phyloP scores from a whole-genome alignment of 169 alveolate species.

The Cyclospora cayetanensis region DNA sequence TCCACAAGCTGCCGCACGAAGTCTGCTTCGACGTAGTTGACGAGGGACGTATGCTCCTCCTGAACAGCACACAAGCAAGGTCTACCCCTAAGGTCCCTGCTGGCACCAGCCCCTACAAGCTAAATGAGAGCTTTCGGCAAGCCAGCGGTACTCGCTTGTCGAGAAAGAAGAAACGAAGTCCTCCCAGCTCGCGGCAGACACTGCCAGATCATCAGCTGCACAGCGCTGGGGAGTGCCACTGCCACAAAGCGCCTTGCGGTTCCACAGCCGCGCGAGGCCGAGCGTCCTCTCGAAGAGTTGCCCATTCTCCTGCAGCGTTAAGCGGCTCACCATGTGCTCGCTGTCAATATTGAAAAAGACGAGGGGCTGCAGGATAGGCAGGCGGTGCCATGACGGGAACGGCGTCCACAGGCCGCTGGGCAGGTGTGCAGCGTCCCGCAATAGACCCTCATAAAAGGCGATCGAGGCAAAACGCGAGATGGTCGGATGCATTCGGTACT shows the following conservation, averaged over 20 bases:
- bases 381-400: constrained; percentile 84
- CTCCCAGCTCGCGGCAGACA: too few relatives aligned
- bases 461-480: constrained; percentile 95
- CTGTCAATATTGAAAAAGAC: constrained; percentile 90
- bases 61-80: neutral
- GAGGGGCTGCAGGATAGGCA: constrained; percentile 89
- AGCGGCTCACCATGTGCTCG: constrained; percentile 76
- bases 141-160: too few relatives aligned
- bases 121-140: too few relatives aligned
- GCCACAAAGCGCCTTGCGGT: too few relatives aligned
- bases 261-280: too few relatives aligned
- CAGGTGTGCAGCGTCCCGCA: constrained; percentile 73
- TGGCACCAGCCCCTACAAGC: too few relatives aligned
- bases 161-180: too few relatives aligned
- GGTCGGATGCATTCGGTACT: constrained; percentile 98
- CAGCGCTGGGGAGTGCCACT: too few relatives aligned
- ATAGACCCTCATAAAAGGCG: constrained; percentile 78
- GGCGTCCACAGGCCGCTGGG: constrained; percentile 77
- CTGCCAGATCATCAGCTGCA: neutral
- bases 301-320: too few relatives aligned
- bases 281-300: too few relatives aligned
- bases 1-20: constrained; percentile 73
- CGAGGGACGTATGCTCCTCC: constrained; percentile 70
- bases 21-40: constrained; percentile 72
- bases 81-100: neutral